Evolutionary conservation across 495 filamentous ascomycete species (phyloP).

Genomic region (Neurospora discreta): DNA sequence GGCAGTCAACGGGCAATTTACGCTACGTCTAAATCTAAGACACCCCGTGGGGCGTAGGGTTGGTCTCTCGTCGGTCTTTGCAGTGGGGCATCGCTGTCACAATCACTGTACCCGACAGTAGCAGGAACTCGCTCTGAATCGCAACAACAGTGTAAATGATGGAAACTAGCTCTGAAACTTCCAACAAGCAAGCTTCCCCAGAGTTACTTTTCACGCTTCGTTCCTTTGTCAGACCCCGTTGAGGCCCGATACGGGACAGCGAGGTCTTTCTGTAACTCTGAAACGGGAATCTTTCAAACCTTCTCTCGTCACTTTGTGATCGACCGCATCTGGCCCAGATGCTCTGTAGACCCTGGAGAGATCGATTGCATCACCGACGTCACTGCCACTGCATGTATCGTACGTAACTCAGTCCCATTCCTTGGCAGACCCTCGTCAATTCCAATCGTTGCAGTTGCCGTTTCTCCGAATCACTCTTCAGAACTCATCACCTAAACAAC

Average conservation of each 20-base stretch:
- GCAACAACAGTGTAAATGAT: neutral
- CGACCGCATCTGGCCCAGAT: neutral
- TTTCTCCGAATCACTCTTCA: neutral
- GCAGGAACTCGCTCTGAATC: neutral
- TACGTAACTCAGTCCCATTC: neutral
- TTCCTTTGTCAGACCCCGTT: neutral
- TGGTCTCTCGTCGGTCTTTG: neutral
- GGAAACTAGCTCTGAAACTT: neutral
- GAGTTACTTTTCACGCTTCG: neutral
- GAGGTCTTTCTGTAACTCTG: neutral
- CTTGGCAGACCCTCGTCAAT: neutral
- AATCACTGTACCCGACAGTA: no score
- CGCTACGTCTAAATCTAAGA: conserved; percentile 4
- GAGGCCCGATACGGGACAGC: neutral
- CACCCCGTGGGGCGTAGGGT: conserved; percentile 25
- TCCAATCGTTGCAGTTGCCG: neutral
- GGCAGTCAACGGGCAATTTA: neutral
- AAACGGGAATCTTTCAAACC: neutral
- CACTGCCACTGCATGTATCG: neutral
- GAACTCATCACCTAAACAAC: neutral
- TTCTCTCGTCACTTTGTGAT: neutral
- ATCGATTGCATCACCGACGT: neutral
- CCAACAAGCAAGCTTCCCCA: neutral
- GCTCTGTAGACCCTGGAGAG: neutral
- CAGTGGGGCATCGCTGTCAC: neutral